A percentile compares a stretch with the other conserved stretches of the same genome.
Conservation (phyloP, 495 filamentous ascomycete species). For the Letharia lupina region DNA sequence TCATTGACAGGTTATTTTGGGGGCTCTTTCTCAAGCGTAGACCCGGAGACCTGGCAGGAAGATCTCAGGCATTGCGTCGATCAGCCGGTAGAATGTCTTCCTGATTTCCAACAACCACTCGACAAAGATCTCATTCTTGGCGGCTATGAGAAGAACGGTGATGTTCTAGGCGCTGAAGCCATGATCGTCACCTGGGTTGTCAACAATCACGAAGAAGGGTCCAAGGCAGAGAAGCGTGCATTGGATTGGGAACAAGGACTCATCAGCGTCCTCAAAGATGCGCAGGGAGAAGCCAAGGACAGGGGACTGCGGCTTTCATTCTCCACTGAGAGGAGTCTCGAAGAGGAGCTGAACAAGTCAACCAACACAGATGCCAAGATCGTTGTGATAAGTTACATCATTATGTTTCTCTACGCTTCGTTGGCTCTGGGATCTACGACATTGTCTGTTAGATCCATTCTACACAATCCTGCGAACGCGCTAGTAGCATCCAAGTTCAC, state of each 20-base stretch:
- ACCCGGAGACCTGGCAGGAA: slow-evolving; percentile 58
- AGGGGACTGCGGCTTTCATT: slow-evolving; percentile 82
- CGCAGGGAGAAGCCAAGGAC: slow-evolving; percentile 71
- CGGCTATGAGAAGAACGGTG: slow-evolving; percentile 57
- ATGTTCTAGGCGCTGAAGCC: slow-evolving; percentile 66
- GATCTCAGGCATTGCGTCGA: slow-evolving; percentile 61
- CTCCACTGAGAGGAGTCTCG: slow-evolving; percentile 85
- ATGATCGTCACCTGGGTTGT: slow-evolving; percentile 95
- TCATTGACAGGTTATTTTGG: slow-evolving; percentile 80
- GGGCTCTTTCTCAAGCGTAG: slow-evolving; percentile 53
- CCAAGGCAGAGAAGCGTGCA: slow-evolving; percentile 55
- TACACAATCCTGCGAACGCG: slow-evolving; percentile 71
- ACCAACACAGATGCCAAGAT: slow-evolving; percentile 98
- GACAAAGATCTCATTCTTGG: slow-evolving; percentile 79
- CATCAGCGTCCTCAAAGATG: slow-evolving; percentile 55
- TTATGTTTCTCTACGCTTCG: slow-evolving; percentile 97
- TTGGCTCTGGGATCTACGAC: slow-evolving; percentile 83
- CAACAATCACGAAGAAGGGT: slow-evolving; percentile 72
- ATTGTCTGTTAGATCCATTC: slow-evolving; percentile 60
- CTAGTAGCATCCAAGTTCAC: slow-evolving; percentile 94
- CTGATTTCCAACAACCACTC: slow-evolving; percentile 77
- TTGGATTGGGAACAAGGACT: slow-evolving; percentile 85
- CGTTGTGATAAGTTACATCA: slow-evolving; percentile 90
- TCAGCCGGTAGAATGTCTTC: slow-evolving; percentile 75
- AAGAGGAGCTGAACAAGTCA: slow-evolving; percentile 88